A percentile compares a stretch with the other conserved stretches of the same genome.
Evolutionary conservation across 2,329 filamentous ascomycete species (phyloP).

Genomic region (Atkinsonella texensis): DNA sequence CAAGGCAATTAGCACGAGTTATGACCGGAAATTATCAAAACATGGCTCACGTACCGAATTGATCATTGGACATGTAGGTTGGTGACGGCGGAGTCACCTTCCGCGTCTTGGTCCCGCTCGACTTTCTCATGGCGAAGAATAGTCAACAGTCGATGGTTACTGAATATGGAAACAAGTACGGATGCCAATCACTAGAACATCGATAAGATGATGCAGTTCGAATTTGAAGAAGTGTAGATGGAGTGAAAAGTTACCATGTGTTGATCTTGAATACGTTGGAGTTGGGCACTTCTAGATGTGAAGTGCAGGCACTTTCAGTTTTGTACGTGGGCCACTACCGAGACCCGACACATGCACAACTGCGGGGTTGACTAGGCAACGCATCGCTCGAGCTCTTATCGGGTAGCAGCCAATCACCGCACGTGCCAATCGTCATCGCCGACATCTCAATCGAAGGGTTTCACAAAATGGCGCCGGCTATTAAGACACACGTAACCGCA

Average conservation of each 20-base stretch:
- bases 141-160: background rate
- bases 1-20: constrained; percentile 1
- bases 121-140: constrained; percentile 16
- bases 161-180: background rate
- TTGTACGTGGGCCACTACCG: constrained; percentile 8
- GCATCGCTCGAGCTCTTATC: background rate
- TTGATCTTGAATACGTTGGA: constrained; percentile 4
- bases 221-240: background rate
- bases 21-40: too few species aligned
- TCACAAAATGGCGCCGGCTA: too few species aligned
- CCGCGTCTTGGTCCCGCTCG: constrained; percentile 26
- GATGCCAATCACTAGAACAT: background rate
- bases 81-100: constrained; percentile 51
- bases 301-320: constrained; percentile 5
- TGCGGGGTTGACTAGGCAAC: constrained; percentile 15
- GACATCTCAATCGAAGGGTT: background rate
- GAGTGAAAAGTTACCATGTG: background rate
- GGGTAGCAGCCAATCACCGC: background rate
- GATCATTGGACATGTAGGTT: constrained; percentile 53
- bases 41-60: constrained; percentile 42
- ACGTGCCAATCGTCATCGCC: background rate
- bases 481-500: too few species aligned
- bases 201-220: background rate
- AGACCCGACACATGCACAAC: background rate
- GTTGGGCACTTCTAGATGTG: constrained; percentile 3